These are phyloP conservation scores for Lactarius tabidus DNA, from an alignment of 768 basidiomycete species.

Conservation along the genomic window DNA sequence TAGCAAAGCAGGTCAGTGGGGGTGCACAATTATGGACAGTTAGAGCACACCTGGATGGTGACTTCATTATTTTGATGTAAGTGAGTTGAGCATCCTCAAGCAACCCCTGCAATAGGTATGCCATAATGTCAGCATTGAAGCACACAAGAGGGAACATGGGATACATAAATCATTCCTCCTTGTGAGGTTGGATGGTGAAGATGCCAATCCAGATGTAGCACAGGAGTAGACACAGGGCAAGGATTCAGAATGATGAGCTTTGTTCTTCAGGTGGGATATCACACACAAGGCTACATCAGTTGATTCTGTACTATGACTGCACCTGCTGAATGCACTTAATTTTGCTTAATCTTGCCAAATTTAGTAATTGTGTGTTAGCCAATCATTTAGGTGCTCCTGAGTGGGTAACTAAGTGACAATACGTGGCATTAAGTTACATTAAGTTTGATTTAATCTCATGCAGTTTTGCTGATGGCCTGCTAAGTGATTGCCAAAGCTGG, in stretches of 20 bases:
- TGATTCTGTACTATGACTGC: too few relatives aligned
- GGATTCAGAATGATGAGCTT: constrained; percentile 78
- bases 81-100: constrained; percentile 69
- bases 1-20: constrained; percentile 32
- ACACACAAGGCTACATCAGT: constrained; percentile 70
- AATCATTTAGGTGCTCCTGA: too few relatives aligned
- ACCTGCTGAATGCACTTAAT: too few relatives aligned
- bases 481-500: constrained; percentile 79
- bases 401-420: too few relatives aligned
- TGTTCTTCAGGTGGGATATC: constrained; percentile 46
- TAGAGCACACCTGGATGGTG: constrained; percentile 67
- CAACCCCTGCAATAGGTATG: constrained; percentile 86
- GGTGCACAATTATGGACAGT: not conserved
- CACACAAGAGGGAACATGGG: constrained; percentile 88
- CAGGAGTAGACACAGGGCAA: constrained; percentile 77
- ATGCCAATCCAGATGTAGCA: constrained; percentile 89
- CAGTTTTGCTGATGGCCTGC: too few relatives aligned
- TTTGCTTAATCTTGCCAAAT: too few relatives aligned
- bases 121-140: constrained; percentile 88
- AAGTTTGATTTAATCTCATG: too few relatives aligned
- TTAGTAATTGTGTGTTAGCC: too few relatives aligned
- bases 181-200: constrained; percentile 80
- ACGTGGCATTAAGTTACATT: too few relatives aligned
- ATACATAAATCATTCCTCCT: constrained; percentile 99
- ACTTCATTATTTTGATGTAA: constrained; percentile 73